Conservation (phyloP, 2,329 filamentous ascomycete species). For the Cercospora berteroae region DNA sequence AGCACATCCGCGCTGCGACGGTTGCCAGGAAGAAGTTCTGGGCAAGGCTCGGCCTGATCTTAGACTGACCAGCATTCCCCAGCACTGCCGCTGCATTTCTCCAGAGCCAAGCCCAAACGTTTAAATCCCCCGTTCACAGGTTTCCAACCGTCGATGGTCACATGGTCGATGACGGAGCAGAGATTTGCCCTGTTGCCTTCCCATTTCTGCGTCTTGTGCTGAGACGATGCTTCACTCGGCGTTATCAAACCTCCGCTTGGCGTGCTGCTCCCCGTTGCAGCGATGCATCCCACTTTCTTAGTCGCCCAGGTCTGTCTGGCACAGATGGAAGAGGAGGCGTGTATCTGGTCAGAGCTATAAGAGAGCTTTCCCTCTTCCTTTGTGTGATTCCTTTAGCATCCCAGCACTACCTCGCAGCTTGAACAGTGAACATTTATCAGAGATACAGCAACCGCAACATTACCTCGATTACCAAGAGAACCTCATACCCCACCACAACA, state of each 20-base stretch:
- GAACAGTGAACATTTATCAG: neutral
- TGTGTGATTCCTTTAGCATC: neutral
- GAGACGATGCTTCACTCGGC: slow-evolving; percentile 14
- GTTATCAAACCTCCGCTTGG: slow-evolving; percentile 19
- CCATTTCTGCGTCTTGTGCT: neutral
- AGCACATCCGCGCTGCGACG: slow-evolving; percentile 1
- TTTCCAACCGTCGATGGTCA: slow-evolving; percentile 6
- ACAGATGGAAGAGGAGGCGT: neutral
- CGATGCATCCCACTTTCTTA: slow-evolving; percentile 12
- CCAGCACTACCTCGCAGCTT: neutral
- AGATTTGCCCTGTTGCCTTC: neutral
- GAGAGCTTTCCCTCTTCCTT: neutral
- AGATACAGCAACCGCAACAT: neutral
- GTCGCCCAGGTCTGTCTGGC: neutral
- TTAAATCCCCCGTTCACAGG: neutral
- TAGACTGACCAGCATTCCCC: slow-evolving; percentile 10
- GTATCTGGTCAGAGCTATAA: slow-evolving; percentile 11
- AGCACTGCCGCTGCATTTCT: neutral
- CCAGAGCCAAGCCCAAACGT: neutral
- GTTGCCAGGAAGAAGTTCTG: slow-evolving; percentile 1
- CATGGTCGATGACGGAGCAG: slow-evolving; percentile 11
- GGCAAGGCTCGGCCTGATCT: slow-evolving; percentile 6
- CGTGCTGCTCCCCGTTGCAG: slow-evolving; percentile 7
- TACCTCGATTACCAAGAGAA: too few relatives aligned
- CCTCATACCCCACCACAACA: slow-evolving; percentile 13